Base-by-base conservation (phyloP, 192 early-diverging fungal genomes). In the Coemansia umbellata region DNA sequence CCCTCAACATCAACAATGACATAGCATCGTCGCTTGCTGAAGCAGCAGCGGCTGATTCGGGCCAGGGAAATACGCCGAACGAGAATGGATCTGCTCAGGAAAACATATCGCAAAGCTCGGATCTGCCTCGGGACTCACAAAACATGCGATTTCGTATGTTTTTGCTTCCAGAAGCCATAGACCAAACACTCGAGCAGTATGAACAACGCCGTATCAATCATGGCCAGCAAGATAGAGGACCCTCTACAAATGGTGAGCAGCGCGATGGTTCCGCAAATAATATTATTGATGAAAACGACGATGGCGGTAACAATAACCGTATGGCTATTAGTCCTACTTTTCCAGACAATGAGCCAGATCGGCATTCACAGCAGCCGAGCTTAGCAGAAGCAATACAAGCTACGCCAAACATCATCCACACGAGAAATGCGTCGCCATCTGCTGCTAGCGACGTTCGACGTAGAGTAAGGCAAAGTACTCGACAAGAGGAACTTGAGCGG, bases 91-190 rank as follows among this genome's bases (percentile, higher is more conserved):
- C 43, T 14, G 24, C 43, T 14, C 43, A 45, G 24, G 43, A 45
- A 45, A 45, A 26, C 43, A 26, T 26, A 0, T n/a, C 2, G 19
- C 39, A 41, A 21, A 41, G 28, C 15, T 32, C 31, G n/a, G n/a
- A n/a, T n/a, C n/a, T n/a, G n/a, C n/a, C 31, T 10, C 23, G 37
- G n/a, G 51, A 26, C n/a, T 31, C n/a, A n/a, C n/a, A n/a, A 8
- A 45, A 26, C 23, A 45, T 66, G 45, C 39, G 47, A 30, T 74
- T 62, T 37, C 71, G 64, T 32, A 55, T 74, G 60, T 74, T 74
- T 33, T 33, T 74, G 33, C 50, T 74, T 30, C 71, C 71, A 1
- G 63, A 60, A 1, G 64, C 71, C 3, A 74, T 74, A 14, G 71
- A 74, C 24, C 63, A 63, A 24, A 64, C 64, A 3, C 48, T 74